Evolutionary conservation across 1,139 yeast genomes (phyloP), one percentile per base, ranked within the genome.

Genomic region (Candida dubliniensis): DNA sequence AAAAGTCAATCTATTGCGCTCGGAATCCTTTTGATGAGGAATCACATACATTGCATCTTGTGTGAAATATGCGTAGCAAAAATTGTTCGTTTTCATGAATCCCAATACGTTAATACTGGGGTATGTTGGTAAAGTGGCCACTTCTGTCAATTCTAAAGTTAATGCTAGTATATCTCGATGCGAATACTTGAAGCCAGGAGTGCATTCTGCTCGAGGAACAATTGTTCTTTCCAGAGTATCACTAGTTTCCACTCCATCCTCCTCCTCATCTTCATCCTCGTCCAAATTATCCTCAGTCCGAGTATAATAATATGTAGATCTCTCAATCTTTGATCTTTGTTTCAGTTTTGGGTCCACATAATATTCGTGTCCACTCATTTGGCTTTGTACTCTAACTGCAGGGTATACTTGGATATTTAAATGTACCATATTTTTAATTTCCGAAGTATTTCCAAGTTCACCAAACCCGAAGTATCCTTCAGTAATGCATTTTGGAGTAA

Each of bases 41-140:
- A 84, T 62, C 2, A 89, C 70, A 44, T 80, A 76, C 11, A 69
- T 71, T 0, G 93, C 66, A 41, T 83, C 90, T 1, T 79, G 79
- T 45, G 79, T 75, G 31, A 79, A 67, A 52, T 74, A 79, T 56
- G 84, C 82, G 3, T 82, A 71, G 0, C 89, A 87, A 4, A 88
- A 56, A 2, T 64, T 59, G 0, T 56, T 55, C 12, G 57, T 55
- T 8, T 70, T 68, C 8, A 82, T 63, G 51, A 88, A 82, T 0
- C 90, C 90, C 30, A 87, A 55, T 4, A 90, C 68, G 57, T 84
- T 89, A 24, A 88, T 57, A 0, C 84, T 81, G 0, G 81, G 70
- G 2, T 50, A 44, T 0, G 81, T 69, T 2, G 65, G 59, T 26
- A 81, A 70, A n/a, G 60, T 62, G 13, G 80, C 59, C 1, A 69